phyloP scores from a whole-genome alignment of 2,329 filamentous ascomycete species.

The Colletotrichum lindemuthianum region DNA sequence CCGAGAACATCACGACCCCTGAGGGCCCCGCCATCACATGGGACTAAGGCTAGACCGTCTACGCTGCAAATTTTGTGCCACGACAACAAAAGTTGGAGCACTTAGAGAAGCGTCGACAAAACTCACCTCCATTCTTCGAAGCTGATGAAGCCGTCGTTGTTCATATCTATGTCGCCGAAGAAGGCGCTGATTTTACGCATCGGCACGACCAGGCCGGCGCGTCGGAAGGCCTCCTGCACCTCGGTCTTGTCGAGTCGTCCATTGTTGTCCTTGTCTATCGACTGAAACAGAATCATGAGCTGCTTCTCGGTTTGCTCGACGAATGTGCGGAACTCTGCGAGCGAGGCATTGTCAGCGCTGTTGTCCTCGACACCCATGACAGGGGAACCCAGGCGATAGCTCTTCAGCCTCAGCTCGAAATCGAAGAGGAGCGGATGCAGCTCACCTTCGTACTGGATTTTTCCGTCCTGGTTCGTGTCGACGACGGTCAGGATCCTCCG shows the following conservation, averaged over 20 bases:
- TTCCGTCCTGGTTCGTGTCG: slow-evolving; percentile 87
- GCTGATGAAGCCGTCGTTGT: slow-evolving; percentile 86
- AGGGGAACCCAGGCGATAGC: slow-evolving; percentile 19
- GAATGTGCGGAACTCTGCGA: slow-evolving; percentile 85
- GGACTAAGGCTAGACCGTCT: not conserved
- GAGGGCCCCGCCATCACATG: slow-evolving; percentile 17
- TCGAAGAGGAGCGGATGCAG: slow-evolving; percentile 18
- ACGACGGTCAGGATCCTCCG: slow-evolving; percentile 82
- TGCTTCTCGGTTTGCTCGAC: slow-evolving; percentile 89
- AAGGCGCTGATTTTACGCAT: slow-evolving; percentile 82
- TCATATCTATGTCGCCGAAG: slow-evolving; percentile 88
- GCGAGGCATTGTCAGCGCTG: slow-evolving; percentile 28
- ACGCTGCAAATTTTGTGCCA: not conserved
- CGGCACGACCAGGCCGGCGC: slow-evolving; percentile 82
- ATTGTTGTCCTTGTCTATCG: slow-evolving; percentile 86
- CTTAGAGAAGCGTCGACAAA: not conserved
- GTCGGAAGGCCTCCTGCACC: slow-evolving; percentile 80
- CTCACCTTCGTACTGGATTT: slow-evolving; percentile 90
- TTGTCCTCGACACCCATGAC: slow-evolving; percentile 27
- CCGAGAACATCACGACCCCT: slow-evolving; percentile 14
- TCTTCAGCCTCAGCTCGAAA: slow-evolving; percentile 17
- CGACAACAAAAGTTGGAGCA: not conserved
- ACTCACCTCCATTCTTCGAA: slow-evolving; percentile 97
- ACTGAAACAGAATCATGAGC: slow-evolving; percentile 82
- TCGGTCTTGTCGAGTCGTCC: slow-evolving; percentile 90